Evolutionary conservation across 2,329 filamentous ascomycete species (phyloP).

Genomic region (Didymella keratinophila): DNA sequence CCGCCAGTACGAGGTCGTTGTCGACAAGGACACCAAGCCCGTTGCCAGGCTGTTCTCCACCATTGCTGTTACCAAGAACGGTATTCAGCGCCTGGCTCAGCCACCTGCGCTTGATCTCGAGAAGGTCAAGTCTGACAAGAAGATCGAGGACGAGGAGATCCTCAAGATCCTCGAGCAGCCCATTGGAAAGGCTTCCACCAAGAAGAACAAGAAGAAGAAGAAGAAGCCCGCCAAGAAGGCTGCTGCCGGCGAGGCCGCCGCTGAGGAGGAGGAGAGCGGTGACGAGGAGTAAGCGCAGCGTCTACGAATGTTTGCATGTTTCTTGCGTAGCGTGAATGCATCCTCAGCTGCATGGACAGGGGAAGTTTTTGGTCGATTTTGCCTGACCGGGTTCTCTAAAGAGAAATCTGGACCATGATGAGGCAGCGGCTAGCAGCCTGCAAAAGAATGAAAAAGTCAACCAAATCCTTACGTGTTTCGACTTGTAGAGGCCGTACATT

Average conservation of each 20-base stretch:
- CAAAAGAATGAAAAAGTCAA: conserved; percentile 26
- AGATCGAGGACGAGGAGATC: conserved; percentile 95
- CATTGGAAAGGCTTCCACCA: conserved; percentile 69
- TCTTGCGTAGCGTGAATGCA: not conserved
- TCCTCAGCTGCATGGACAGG: not conserved
- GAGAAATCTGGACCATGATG: conserved; percentile 3
- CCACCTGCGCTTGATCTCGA: conserved; percentile 78
- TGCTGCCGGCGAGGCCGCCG: conserved; percentile 58
- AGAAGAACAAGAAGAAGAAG: conserved; percentile 83
- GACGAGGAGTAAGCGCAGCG: conserved; percentile 43
- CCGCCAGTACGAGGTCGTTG: conserved; percentile 94
- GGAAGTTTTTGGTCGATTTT: conserved; percentile 19
- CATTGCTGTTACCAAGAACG: conserved; percentile 96
- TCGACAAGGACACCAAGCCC: conserved; percentile 86
- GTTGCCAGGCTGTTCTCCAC: conserved; percentile 91
- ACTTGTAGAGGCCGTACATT: not conserved
- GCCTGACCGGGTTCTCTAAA: conserved; percentile 5
- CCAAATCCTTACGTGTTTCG: conserved; percentile 3
- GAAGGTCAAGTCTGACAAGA: conserved; percentile 94
- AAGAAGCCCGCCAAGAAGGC: conserved; percentile 77
- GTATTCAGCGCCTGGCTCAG: conserved; percentile 82
- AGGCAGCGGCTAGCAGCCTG: conserved; percentile 24
- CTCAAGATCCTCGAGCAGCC: conserved; percentile 94
- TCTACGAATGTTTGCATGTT: conserved; percentile 9
- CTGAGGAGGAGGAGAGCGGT: conserved; percentile 46